These are phyloP conservation scores for Rutidosis leptorrhynchoides DNA, from an alignment of 129 eudicot genomes.

Conservation along the genomic window DNA sequence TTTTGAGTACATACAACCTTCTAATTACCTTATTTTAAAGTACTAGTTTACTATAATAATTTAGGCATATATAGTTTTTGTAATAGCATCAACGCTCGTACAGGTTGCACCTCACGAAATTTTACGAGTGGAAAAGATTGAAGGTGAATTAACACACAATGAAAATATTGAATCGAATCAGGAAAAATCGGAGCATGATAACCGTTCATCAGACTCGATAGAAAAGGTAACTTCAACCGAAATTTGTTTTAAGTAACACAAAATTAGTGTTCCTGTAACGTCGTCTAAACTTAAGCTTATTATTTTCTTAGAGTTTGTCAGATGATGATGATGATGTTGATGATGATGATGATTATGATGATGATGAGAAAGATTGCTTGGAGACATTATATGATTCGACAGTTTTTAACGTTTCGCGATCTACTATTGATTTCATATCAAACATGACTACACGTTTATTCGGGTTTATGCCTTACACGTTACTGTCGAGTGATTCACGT, in stretches of 20 bases:
- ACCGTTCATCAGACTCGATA: slow-evolving; percentile 25
- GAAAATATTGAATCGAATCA: slow-evolving; percentile 33
- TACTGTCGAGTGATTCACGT: slow-evolving; percentile 26
- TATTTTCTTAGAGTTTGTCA: slow-evolving; percentile 42
- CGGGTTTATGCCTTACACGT: slow-evolving; percentile 44
- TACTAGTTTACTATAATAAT: neutral
- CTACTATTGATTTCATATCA: slow-evolving; percentile 56
- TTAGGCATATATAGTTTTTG: neutral
- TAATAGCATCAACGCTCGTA: neutral
- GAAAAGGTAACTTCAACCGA: slow-evolving; percentile 41
- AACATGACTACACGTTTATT: slow-evolving; percentile 49
- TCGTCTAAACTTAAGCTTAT: slow-evolving; percentile 10
- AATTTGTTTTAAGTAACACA: neutral
- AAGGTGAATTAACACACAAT: slow-evolving; percentile 30
- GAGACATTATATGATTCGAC: slow-evolving; percentile 31
- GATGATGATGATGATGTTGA: slow-evolving; percentile 26
- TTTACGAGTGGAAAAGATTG: slow-evolving; percentile 59
- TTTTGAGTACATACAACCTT: neutral
- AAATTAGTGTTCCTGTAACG: neutral
- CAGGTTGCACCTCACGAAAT: slow-evolving; percentile 78
- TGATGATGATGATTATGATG: slow-evolving; percentile 24
- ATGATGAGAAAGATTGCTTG: slow-evolving; percentile 35
- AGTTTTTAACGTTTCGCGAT: slow-evolving; percentile 44
- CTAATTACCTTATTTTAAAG: neutral
- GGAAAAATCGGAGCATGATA: slow-evolving; percentile 37